phyloP scores from a whole-genome alignment of 1,284 basidiomycete species.

The Moniliella sp. region DNA sequence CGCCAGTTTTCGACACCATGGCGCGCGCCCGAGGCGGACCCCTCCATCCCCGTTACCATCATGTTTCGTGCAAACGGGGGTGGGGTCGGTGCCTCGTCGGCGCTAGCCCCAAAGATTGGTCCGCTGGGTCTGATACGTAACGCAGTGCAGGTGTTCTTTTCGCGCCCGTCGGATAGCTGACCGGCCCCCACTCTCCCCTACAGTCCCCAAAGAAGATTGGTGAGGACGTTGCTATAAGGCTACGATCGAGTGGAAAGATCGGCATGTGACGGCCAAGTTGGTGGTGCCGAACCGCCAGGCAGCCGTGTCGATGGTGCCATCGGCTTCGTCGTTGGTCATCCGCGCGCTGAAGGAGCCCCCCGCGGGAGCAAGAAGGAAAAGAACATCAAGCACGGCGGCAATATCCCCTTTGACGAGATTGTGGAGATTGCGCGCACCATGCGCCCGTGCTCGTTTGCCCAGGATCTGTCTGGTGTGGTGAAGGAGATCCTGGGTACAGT shows the following conservation, averaged over 20 bases:
- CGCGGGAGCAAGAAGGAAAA: constrained; percentile 99
- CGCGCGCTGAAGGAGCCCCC: constrained; percentile 90
- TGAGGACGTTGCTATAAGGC: constrained; percentile 99
- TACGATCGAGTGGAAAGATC: constrained; percentile 95
- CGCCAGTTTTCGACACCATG: too few relatives aligned
- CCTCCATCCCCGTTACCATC: constrained; percentile 89
- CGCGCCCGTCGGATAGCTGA: background rate
- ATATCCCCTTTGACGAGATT: constrained; percentile 83
- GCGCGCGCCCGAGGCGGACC: constrained; percentile 43
- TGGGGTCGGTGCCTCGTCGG: constrained; percentile 97
- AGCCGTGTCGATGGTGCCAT: constrained; percentile 82
- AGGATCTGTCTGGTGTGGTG: constrained; percentile 64
- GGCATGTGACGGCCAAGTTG: constrained; percentile 92
- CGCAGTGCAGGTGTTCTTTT: background rate
- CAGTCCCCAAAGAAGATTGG: constrained; percentile 99
- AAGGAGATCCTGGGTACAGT: constrained; percentile 47
- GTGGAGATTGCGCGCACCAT: constrained; percentile 87
- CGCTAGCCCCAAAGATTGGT: constrained; percentile 98
- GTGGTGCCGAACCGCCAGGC: constrained; percentile 99
- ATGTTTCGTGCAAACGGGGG: constrained; percentile 96
- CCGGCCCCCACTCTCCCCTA: constrained; percentile 2
- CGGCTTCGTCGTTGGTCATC: constrained; percentile 92
- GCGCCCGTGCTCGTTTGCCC: constrained; percentile 82
- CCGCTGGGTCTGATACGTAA: constrained; percentile 84
- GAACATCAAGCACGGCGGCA: constrained; percentile 95